Evolutionary conservation across 306 rosid species (phyloP), one percentile per base, ranked within the genome.

Genomic region (Vigna hirtella): DNA sequence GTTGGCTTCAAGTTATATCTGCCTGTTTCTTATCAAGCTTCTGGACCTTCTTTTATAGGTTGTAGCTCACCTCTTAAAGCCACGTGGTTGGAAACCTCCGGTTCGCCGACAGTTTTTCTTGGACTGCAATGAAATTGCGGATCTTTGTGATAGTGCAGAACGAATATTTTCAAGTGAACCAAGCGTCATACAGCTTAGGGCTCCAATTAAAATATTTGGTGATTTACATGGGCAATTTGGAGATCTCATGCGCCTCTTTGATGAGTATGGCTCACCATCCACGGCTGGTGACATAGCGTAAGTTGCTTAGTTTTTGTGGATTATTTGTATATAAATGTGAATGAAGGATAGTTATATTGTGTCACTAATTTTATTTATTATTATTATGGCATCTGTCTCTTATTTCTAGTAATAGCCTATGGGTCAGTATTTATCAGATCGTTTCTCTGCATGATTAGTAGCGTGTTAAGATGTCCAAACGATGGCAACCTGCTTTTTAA

Each of bases 81-180:
- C 99, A 52, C 98, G 99, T 76, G 99, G 99, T 47, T 96, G 99
- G 99, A 96, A 96, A 72, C 99, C 99, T 76, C 99, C 99, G 5
- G 99, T 93, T 66, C 99, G 97, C 50, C 86, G 99, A 34, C 99
- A 96, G 70, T 96, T 96, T 86, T 96, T 93, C 90, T 87, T 96
- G 75, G 99, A 96, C 72, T 96, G 97, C 89, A 93, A 93, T 91
- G 99, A 96, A 89, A 88, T 96, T 81, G 99, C 99, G 14, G 99
- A 96, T 86, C 98, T 96, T 63, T 96, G 99, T 88, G 99, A 96
- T 79, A 96, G 89, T 81, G 98, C 97, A 61, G 99, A 96, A 87
- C 87, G 97, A 32, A 93, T 96, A 88, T 96, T 96, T 90, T 88
- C 98, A 1, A 90, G 93, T 80, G 99, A 96, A 85, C 99, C 99